phyloP scores from a whole-genome alignment of 805 yeast genomes.

The Pachysolen tannophilus region DNA sequence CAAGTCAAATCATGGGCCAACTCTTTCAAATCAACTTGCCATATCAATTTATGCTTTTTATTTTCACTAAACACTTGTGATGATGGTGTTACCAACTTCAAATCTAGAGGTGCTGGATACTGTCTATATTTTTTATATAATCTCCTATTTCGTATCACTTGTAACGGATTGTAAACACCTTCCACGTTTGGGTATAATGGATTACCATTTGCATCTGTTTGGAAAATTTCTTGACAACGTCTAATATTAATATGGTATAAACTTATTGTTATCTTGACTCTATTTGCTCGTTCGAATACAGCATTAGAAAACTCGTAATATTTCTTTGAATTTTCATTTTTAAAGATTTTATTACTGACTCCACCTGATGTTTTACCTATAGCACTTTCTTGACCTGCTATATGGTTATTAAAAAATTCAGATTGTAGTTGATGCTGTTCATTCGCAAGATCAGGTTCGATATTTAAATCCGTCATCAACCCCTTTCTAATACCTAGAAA shows the following conservation, averaged over 20 bases:
- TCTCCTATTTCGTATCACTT: conserved; percentile 66
- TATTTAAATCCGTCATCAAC: conserved; percentile 33
- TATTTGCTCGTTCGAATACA: conserved; percentile 38
- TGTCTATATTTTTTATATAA: conserved; percentile 45
- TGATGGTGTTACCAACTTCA: conserved; percentile 50
- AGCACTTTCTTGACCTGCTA: background rate
- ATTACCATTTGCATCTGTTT: conserved; percentile 15
- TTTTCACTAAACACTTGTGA: conserved; percentile 52
- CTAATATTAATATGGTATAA: conserved; percentile 42
- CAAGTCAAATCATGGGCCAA: conserved; percentile 47
- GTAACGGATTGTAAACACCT: conserved; percentile 75
- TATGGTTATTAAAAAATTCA: too few relatives aligned
- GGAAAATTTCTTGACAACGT: conserved; percentile 23
- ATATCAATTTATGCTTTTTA: conserved; percentile 36
- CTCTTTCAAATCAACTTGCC: conserved; percentile 64
- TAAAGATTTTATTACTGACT: too few relatives aligned
- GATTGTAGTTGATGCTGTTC: too few relatives aligned
- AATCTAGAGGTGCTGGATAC: conserved; percentile 33
- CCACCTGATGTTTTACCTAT: too few relatives aligned
- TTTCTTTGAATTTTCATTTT: conserved; percentile 8
- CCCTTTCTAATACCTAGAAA: conserved; percentile 34
- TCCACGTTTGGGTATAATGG: conserved; percentile 42
- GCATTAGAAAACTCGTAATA: conserved; percentile 22
- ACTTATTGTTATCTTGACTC: conserved; percentile 38
- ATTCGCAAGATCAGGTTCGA: conserved; percentile 23